These are phyloP conservation scores for Pichia insulana DNA, from an alignment of 805 yeast genomes.

Conservation along the genomic window DNA sequence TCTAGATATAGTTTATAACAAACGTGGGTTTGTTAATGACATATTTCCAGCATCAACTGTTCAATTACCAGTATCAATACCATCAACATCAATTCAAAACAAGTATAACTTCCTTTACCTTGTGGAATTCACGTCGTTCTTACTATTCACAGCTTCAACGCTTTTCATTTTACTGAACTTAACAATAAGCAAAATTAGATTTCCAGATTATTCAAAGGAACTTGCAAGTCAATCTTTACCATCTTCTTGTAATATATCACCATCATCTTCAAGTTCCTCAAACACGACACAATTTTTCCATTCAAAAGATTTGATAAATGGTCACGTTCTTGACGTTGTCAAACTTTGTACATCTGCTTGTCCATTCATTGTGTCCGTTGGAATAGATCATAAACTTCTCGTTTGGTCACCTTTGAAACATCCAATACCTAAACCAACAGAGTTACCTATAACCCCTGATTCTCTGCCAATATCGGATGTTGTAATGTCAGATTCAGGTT, in stretches of 20 bases:
- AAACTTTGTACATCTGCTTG: slow-evolving; percentile 50
- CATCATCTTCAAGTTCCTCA: background rate
- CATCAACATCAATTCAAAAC: background rate
- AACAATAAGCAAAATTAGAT: slow-evolving; percentile 22
- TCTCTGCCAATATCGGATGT: slow-evolving; percentile 58
- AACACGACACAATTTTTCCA: slow-evolving; percentile 13
- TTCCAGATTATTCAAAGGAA: background rate
- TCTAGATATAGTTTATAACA: slow-evolving; percentile 21
- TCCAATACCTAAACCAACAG: slow-evolving; percentile 40
- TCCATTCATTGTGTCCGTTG: slow-evolving; percentile 61
- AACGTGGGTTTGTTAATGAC: slow-evolving; percentile 25
- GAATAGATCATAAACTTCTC: slow-evolving; percentile 61
- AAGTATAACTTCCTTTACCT: slow-evolving; percentile 32
- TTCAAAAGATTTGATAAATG: slow-evolving; percentile 35
- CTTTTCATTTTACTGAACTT: slow-evolving; percentile 37
- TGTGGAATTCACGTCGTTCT: slow-evolving; percentile 45
- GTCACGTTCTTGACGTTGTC: slow-evolving; percentile 57
- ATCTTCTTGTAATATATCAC: background rate
- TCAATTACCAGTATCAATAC: slow-evolving; percentile 1
- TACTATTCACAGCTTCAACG: slow-evolving; percentile 43
- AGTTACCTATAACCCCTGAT: slow-evolving; percentile 33
- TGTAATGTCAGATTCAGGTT: slow-evolving; percentile 51
- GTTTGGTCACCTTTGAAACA: slow-evolving; percentile 64
- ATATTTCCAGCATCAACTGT: slow-evolving; percentile 9
- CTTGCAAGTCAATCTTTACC: background rate